These are phyloP conservation scores for Magnaporthales sp. DNA, from an alignment of 2,329 filamentous ascomycete genomes.

Conservation along the genomic window DNA sequence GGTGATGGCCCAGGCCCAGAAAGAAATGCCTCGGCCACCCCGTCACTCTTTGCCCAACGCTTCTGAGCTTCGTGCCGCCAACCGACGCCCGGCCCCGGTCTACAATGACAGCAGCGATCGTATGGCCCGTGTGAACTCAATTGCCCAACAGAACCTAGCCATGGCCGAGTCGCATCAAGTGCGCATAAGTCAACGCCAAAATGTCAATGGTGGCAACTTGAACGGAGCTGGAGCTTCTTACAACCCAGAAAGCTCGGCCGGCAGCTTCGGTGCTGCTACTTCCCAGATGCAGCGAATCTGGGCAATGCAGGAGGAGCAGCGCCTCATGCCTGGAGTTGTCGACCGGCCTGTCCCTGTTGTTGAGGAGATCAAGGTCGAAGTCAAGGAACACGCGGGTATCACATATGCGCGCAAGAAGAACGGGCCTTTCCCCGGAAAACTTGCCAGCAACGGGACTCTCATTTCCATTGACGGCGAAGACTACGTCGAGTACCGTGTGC, in stretches of 20 bases:
- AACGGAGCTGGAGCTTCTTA: conserved; percentile 10
- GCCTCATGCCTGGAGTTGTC: conserved; percentile 25
- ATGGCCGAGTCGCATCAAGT: conserved; percentile 41
- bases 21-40: conserved; percentile 19
- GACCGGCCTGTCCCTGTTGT: not conserved
- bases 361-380: conserved; percentile 48
- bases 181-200: conserved; percentile 36
- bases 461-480: conserved; percentile 59
- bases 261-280: conserved; percentile 38
- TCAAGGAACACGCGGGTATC: conserved; percentile 49
- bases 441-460: conserved; percentile 53
- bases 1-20: conserved; percentile 17
- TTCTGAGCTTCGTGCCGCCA: conserved; percentile 23
- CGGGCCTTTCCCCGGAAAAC: conserved; percentile 53
- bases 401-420: conserved; percentile 55
- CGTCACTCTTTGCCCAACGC: conserved; percentile 25
- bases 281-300: conserved; percentile 47
- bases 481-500: conserved; percentile 57
- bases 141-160: conserved; percentile 43
- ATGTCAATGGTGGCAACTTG: conserved; percentile 16
- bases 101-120: conserved; percentile 15
- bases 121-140: conserved; percentile 37
- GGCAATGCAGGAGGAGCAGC: conserved; percentile 41
- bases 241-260: conserved; percentile 14
- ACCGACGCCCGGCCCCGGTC: not conserved